Evolutionary conservation across 352 stramenopile genomes (phyloP), one percentile per base, ranked within the genome.

Genomic region (Phytopythium litorale): DNA sequence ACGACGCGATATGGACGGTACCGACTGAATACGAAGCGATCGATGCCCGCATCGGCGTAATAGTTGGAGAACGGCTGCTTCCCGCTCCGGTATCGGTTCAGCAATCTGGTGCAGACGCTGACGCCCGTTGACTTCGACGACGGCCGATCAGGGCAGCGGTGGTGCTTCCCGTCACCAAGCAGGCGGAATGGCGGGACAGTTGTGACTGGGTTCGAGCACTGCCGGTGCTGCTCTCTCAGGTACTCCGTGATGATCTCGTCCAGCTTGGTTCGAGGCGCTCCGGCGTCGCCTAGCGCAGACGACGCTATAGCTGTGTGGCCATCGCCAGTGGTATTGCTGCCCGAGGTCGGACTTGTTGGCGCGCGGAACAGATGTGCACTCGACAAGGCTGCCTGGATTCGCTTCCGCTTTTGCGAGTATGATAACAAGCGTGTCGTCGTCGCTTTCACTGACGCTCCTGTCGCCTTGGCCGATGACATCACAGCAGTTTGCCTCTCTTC

Each of bases 171-270:
- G 38, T 74, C 70, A 5, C 77, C 81, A 8, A 91, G 56, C 19
- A 97, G 58, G 42, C 91, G 89, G 67, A 97, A 94, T 19, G 87
- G 87, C 0, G 89, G 89, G 2, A 96, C 81, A 1, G 89, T 93
- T 18, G 87, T 89, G 16, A 97, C 82, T 32, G 89, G 89, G 43
- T 96, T 93, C 0, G 83, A 61, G 55, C 89, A 97, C 57, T 94
- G 88, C 7, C 89, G 86, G 62, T 97, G 89, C 64, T 97, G 89
- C 49, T 96, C 87, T 57, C 87, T 79, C 21, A 96, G 68, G 57
- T 94, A 96, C 64, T 95, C 83, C 2, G 79, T 90, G 40, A 96
- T 93, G 46, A 97, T 94, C 30, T 82, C 76, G 62, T 96, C 84
- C 15, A 93, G 48, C 49, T 84, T 82, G 63, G 78, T 93, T 33